Percentiles rank a stretch among this genome's conserved stretches.
Evolutionary conservation across 2,329 filamentous ascomycete genomes (phyloP).

Genomic region (Talaromyces rugulosus): DNA sequence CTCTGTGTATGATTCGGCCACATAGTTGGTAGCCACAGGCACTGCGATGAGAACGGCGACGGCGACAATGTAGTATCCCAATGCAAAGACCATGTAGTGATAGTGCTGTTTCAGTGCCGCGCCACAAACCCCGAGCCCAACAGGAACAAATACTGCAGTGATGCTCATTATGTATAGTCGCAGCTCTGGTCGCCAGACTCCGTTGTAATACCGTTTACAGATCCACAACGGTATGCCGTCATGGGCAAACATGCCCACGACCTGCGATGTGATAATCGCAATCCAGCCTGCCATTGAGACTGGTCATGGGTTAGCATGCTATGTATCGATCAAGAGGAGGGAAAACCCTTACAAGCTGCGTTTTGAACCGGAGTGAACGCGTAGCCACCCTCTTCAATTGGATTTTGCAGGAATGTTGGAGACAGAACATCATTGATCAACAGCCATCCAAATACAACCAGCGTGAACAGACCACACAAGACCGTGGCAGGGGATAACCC

Average conservation of each 20-base stretch:
- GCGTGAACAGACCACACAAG: constrained; percentile 27
- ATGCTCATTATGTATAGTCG: constrained; percentile 3
- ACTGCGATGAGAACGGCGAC: constrained; percentile 7
- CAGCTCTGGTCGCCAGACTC: constrained; percentile 39
- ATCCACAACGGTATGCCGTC: constrained; percentile 18
- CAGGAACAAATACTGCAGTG: constrained; percentile 2
- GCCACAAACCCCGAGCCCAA: constrained; percentile 7
- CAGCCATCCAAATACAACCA: constrained; percentile 24
- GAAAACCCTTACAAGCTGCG: constrained; percentile 1
- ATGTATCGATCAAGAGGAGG: no score
- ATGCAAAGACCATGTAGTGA: constrained; percentile 9
- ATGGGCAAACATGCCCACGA: constrained; percentile 18
- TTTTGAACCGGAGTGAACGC: constrained; percentile 16
- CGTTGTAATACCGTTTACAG: constrained; percentile 16
- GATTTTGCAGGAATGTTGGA: constrained; percentile 14
- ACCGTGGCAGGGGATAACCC: constrained; percentile 25
- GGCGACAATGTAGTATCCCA: constrained; percentile 7
- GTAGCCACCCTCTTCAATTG: constrained; percentile 17
- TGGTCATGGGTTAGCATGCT: neutral
- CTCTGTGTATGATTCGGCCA: constrained; percentile 30
- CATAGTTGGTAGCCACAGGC: constrained; percentile 28
- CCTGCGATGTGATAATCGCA: constrained; percentile 15
- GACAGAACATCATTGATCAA: constrained; percentile 19
- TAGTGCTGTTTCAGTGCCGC: constrained; percentile 9
- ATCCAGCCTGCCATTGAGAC: constrained; percentile 24